Conservation (phyloP, 2,329 filamentous ascomycete species). For the Ploettnerulaceae sp. region DNA sequence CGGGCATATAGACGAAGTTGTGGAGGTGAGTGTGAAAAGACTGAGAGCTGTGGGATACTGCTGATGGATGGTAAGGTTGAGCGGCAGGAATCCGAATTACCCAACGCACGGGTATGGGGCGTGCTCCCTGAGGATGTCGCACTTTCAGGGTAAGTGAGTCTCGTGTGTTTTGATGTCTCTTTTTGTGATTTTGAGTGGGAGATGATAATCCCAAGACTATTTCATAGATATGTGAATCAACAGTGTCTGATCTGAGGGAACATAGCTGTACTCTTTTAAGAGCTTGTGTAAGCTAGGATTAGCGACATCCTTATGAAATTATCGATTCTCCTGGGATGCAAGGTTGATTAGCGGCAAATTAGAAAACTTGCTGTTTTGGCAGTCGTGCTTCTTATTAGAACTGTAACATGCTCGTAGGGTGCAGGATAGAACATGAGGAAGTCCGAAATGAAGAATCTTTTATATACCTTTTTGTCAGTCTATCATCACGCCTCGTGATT, state of each 20-base stretch:
- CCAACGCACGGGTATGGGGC: slow-evolving; percentile 27
- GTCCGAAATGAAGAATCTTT: no score
- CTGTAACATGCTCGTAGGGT: no score
- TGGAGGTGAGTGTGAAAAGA: slow-evolving; percentile 8
- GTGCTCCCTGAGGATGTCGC: slow-evolving; percentile 22
- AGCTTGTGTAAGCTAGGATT: slow-evolving; percentile 16
- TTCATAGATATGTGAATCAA: slow-evolving; percentile 20
- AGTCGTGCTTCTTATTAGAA: no score
- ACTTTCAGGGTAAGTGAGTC: slow-evolving; percentile 11
- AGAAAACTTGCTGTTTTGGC: no score
- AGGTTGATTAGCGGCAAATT: no score
- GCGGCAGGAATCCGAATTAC: slow-evolving; percentile 19
- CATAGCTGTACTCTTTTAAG: slow-evolving; percentile 21
- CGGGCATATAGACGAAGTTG: neutral
- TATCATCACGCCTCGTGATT: no score
- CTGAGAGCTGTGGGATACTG: slow-evolving; percentile 13
- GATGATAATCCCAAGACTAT: slow-evolving; percentile 6
- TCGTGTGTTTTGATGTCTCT: no score
- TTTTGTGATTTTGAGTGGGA: neutral
- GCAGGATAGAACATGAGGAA: no score
- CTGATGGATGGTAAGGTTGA: slow-evolving; percentile 13
- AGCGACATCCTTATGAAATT: slow-evolving; percentile 13
- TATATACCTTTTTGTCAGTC: no score
- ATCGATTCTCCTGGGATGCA: slow-evolving; percentile 17
- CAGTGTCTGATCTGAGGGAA: slow-evolving; percentile 13